Percentiles rank a stretch among this genome's conserved stretches.
phyloP scores from a whole-genome alignment of 2,329 filamentous ascomycete species.

The Botrytis aclada region DNA sequence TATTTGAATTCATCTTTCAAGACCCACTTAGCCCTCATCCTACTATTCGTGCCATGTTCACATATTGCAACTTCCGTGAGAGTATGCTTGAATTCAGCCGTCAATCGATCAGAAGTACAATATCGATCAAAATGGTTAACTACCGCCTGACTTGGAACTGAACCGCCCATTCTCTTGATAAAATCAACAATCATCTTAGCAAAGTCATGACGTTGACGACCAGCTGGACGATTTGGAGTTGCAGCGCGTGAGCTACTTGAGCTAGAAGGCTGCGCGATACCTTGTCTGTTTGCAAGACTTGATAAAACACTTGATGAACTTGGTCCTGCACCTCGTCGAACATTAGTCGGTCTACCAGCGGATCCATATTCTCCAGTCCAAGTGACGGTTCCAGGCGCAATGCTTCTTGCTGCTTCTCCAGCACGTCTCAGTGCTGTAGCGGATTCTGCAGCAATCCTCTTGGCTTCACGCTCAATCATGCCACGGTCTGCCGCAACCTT shows the following conservation, averaged over 20 bases:
- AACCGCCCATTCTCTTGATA: conserved; percentile 72
- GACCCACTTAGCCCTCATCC: conserved; percentile 37
- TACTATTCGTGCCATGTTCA: conserved; percentile 42
- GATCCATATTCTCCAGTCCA: conserved; percentile 88
- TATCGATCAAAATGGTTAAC: conserved; percentile 87
- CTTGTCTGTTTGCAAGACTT: conserved; percentile 56
- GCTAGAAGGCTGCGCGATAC: conserved; percentile 39
- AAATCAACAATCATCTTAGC: conserved; percentile 73
- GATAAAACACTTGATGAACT: conserved; percentile 55
- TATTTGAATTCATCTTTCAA: conserved; percentile 38
- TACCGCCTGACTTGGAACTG: conserved; percentile 77
- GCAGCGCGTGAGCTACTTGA: conserved; percentile 47
- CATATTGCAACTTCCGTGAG: conserved; percentile 73
- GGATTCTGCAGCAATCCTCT: conserved; percentile 72
- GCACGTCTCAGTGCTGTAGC: conserved; percentile 72
- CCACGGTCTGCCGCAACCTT: conserved; percentile 70
- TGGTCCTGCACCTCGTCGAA: conserved; percentile 48
- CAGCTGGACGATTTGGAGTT: conserved; percentile 43
- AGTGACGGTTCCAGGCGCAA: conserved; percentile 82
- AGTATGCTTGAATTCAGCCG: conserved; percentile 77
- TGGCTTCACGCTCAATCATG: conserved; percentile 79
- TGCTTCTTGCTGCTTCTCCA: conserved; percentile 65
- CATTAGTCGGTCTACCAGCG: conserved; percentile 62
- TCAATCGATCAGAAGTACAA: conserved; percentile 66
- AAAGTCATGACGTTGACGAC: conserved; percentile 56